Evolutionary conservation across 1,139 yeast genomes (phyloP), one percentile per base, ranked within the genome.

Genomic region (Scheffersomyces illinoinensis): DNA sequence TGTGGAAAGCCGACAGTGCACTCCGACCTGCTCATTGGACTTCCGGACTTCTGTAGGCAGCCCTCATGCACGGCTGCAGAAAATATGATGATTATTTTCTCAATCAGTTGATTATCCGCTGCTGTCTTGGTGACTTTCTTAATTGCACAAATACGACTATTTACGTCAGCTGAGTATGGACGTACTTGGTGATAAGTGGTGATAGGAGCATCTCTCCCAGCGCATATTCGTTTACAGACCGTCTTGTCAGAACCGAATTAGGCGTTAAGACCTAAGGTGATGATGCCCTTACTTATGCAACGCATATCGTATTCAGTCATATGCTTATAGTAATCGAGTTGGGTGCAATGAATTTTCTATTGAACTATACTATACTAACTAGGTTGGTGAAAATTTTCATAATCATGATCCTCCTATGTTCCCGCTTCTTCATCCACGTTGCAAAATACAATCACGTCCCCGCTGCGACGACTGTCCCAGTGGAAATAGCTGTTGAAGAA

Each of bases 401-500:
- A 49, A 1, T 4, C 21, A 49, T 10, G 24, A 20, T 49, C 21
- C 5, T 49, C 20, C n/a, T 14, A 1, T 14, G 17, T 2, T 17
- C 24, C 2, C 12, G 23, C 5, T 52, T 20, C 26, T 26, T 18
- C 20, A n/a, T 7, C 10, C 23, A 53, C 56, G 52, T 55, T 57
- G 57, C 75, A 68, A 64, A 85, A 90, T 2, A 93, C 85, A 6
- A 92, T 75, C 1, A 93, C 78, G 68, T 92, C 95, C 0, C 99
- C 99, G 1, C 70, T 67, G 61, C 99, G 79, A 61, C 98, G 80
- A 54, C 76, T 68, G 70, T 96, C 99, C 90, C 98, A 97, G 72
- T 93, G 98, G 70, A 87, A 85, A 59, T 85, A 84, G 52, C 93
- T 85, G 66, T 95, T 95, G 79, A 91, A 93, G 59, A 90, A 81